Evolutionary conservation across 2,329 filamentous ascomycete genomes (phyloP), one percentile per base, ranked within the genome.

Genomic region (Myriosclerotinia curreyana): DNA sequence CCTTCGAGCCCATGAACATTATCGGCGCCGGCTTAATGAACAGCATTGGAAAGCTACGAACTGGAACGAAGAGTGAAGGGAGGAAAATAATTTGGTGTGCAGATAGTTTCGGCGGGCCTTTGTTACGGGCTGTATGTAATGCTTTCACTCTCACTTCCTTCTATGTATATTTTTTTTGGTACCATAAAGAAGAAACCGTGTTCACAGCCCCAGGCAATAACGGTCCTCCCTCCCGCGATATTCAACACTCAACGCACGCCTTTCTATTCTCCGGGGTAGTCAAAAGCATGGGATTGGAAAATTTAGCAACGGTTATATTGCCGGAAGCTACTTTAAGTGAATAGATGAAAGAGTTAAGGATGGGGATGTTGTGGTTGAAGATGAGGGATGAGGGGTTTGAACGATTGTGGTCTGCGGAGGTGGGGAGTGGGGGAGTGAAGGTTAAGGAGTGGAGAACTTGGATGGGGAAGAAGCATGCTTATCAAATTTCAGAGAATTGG

Each of bases 61-160:
- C 2, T 8, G 12, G 22, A n/a, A 42, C 49, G 36, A 31, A 44
- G 7, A 40, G 48, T 34, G 59, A 53, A 17, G 53, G 44, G 17
- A 60, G 62, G 12, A 51, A 51, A 36, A 64, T 64, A 5, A 60
- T 64, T 12, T 60, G 52, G 44, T 60, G 38, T 42, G 53, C 54
- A 0, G 54, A 64, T 28, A 64, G 62, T 25, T 64, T 64, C 51
- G 62, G 62, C 15, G 54, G 62, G 15, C 52, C 46, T 51, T 34
- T 64, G 17, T 28, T 58, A 22, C 31, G 7, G 46, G 44, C 51
- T 49, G 61, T 63, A 49, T 22, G 61, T 58, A 31, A 34, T 36
- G 1, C 15, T 22, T 25, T 34, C 6, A 44, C 6, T 50, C 8
- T 22, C 17, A 12, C 9, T 15, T 22, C n/a, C 2, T 1, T 17